Percentiles rank a stretch among this genome's conserved stretches.
Conservation (phyloP, 441 rosid genomes). For the Capsella rubella region DNA sequence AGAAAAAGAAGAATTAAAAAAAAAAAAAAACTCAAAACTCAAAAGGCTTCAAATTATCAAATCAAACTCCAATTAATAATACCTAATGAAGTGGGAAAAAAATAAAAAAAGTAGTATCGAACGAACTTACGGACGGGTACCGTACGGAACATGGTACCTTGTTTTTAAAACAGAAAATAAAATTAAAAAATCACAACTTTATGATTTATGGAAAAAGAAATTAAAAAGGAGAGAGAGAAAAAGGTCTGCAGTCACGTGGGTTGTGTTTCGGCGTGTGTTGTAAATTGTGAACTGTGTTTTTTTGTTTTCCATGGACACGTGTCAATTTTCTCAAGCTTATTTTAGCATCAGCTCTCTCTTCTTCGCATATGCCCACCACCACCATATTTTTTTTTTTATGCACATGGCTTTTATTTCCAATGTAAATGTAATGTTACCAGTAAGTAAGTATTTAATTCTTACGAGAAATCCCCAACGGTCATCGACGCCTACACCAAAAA, state of each 20-base stretch:
- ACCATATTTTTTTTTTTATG: slow-evolving; percentile 4
- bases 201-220: not conserved
- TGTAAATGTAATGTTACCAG: too few relatives aligned
- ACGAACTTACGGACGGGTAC: slow-evolving; percentile 37
- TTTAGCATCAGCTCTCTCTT: slow-evolving; percentile 1
- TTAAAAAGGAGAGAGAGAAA: not conserved
- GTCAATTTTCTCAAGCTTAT: not conserved
- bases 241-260: slow-evolving; percentile 37
- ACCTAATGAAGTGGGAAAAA: not conserved
- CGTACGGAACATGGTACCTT: slow-evolving; percentile 33
- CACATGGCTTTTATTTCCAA: slow-evolving; percentile 24
- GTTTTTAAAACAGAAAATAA: too few relatives aligned
- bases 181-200: not conserved
- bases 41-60: too few relatives aligned
- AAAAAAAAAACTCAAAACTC: not conserved
- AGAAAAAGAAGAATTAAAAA: not conserved
- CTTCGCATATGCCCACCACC: slow-evolving; percentile 28
- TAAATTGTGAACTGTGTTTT: slow-evolving; percentile 21
- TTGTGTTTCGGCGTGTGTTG: slow-evolving; percentile 32
- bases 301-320: slow-evolving; percentile 22
- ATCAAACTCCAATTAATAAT: too few relatives aligned
- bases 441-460: not conserved
- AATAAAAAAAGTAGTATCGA: not conserved
- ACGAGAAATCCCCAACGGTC: not conserved
- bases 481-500: not conserved